Evolutionary conservation across 1,284 basidiomycete genomes (phyloP).

Genomic region (Apiotrichum sp.): DNA sequence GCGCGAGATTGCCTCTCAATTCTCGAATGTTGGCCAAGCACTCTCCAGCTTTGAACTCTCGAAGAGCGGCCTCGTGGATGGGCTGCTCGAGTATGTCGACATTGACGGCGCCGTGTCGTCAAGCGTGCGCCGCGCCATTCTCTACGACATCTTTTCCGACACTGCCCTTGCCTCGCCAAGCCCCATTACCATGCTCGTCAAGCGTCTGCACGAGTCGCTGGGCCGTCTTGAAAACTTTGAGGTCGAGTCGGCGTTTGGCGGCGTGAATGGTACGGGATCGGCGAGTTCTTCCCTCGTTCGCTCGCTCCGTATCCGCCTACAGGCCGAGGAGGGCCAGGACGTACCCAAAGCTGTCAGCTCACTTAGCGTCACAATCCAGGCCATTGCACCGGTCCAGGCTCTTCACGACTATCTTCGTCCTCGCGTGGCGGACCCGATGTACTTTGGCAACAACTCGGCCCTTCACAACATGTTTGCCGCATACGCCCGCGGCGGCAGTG

Average conservation of each 20-base stretch:
- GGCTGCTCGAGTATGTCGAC: slow-evolving; percentile 73
- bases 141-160: slow-evolving; percentile 66
- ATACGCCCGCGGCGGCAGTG: slow-evolving; percentile 51
- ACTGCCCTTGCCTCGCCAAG: slow-evolving; percentile 52
- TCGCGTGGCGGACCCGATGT: slow-evolving; percentile 65
- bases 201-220: slow-evolving; percentile 87
- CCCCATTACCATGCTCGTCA: slow-evolving; percentile 75
- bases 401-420: slow-evolving; percentile 90
- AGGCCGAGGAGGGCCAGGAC: slow-evolving; percentile 78
- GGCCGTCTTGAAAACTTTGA: slow-evolving; percentile 92
- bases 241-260: slow-evolving; percentile 65
- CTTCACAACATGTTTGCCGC: slow-evolving; percentile 87
- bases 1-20: slow-evolving; percentile 67
- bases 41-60: slow-evolving; percentile 94
- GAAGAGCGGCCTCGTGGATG: slow-evolving; percentile 87
- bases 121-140: slow-evolving; percentile 59
- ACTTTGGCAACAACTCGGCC: slow-evolving; percentile 50
- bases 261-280: slow-evolving; percentile 13
- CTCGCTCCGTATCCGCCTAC: slow-evolving; percentile 70
- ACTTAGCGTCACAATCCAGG: slow-evolving; percentile 90
- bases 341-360: slow-evolving; percentile 77
- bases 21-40: slow-evolving; percentile 61
- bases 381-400: slow-evolving; percentile 91
- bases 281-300: slow-evolving; percentile 19
- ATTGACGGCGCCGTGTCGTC: slow-evolving; percentile 51